Evolutionary conservation across 1,139 yeast genomes (phyloP), one percentile per base, ranked within the genome.

Genomic region (Ogataea hybrid): DNA sequence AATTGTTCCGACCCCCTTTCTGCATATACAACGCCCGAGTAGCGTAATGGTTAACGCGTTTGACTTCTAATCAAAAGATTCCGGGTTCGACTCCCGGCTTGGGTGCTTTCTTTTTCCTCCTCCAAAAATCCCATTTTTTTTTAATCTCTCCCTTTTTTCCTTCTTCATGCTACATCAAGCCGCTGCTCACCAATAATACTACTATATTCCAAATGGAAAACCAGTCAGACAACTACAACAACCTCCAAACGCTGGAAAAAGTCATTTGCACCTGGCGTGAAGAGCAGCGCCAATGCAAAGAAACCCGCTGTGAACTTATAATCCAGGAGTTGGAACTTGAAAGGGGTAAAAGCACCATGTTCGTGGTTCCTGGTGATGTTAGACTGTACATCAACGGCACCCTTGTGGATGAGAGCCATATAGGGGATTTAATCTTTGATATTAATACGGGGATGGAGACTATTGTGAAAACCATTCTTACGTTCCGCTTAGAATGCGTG

Each of bases 41-140:
- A 51, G 55, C 55, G 55, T 51, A 51, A 51, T 51, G 55, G 55
- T 51, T 51, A 51, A 51, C 55, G 55, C 55, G 55, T 51, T 51
- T 51, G 55, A 51, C 55, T 51, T 51, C 55, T 51, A 51, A 51
- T 51, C 55, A 51, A 51, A 51, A 51, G 55, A 51, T 51, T 51
- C 53, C 45, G 55, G 54, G 55, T 51, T 51, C 55, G 55, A 51
- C 55, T 51, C 55, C 54, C 55, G 45, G 53, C 53, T 35, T 44
- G 55, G 54, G 55, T 51, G 52, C 43, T 28, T 35, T 35, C 16
- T 44, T 46, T 39, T 42, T 25, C n/a, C 5, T 6, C 5, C 6
- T 10, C 22, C 17, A 12, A 5, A 6, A 2, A 27, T 27, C 32
- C 25, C 21, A 23, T 30, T 23, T 34, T n/a, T n/a, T 32, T 31